A percentile compares a stretch with the other conserved stretches of the same genome.
phyloP scores from a whole-genome alignment of 345 rosid genomes.

The Gossypium longicalyx region DNA sequence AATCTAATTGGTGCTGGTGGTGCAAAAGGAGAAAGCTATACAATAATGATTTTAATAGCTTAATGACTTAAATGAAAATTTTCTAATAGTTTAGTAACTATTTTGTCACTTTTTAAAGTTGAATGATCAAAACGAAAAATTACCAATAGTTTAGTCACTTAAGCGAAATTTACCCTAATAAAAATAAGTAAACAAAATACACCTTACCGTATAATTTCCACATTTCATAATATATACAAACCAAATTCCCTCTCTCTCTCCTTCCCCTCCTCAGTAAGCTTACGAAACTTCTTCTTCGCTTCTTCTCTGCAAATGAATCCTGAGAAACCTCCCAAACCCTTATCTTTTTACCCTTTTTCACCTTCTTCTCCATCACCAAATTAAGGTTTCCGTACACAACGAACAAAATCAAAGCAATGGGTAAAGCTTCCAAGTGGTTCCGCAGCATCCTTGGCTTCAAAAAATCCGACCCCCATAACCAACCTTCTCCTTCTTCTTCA shows the following conservation, averaged over 20 bases:
- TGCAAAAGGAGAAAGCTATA: no score
- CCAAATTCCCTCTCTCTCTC: not conserved
- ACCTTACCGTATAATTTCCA: not conserved
- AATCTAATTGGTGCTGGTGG: no score
- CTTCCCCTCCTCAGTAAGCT: not conserved
- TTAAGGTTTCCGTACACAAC: not conserved
- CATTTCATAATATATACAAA: not conserved
- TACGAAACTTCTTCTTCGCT: not conserved
- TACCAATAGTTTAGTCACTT: no score
- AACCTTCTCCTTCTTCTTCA: slow-evolving; percentile 12
- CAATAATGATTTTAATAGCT: no score
- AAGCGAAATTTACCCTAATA: no score
- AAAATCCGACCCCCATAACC: slow-evolving; percentile 37
- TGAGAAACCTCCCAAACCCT: not conserved
- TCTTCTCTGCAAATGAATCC: slow-evolving; percentile 8
- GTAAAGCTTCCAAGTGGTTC: slow-evolving; percentile 88
- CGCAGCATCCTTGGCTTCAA: slow-evolving; percentile 60
- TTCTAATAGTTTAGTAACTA: no score
- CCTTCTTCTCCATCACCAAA: not conserved
- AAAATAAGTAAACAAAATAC: no score
- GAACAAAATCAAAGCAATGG: slow-evolving; percentile 35
- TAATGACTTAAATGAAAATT: no score
- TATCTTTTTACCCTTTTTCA: not conserved
- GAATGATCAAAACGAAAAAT: no score
- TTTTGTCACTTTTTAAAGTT: no score